Base-by-base conservation (phyloP, 768 basidiomycete genomes). In the Lactarius hengduanensis region DNA sequence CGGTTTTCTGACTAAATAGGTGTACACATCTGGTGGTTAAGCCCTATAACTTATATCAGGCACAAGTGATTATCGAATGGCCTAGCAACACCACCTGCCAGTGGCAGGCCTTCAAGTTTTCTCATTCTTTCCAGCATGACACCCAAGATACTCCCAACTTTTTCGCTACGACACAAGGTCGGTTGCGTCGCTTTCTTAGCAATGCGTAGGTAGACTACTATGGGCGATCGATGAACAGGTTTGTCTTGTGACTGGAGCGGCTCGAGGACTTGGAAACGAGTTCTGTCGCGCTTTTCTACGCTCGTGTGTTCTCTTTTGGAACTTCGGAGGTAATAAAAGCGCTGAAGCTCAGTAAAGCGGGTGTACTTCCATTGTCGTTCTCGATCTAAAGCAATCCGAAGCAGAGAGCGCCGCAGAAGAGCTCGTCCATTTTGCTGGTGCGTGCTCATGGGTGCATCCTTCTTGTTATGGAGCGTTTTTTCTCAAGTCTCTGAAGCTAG, bases 201-300 rank as follows among this genome's bases (percentile, higher is more conserved):
- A 62, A 56, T 2, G 64, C 13, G 20, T 47, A 9, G 60, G 38
- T 38, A 57, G 54, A 22, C 15, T 7, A 16, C 15, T 7, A 16
- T 55, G 32, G 38, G 45, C 62, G 32, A 10, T 50, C 28, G 32
- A 32, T 41, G 22, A 53, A 28, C 67, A 96, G 88, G 94, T 94
- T 62, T 93, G 92, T 78, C 79, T 96, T 71, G 88, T 98, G 59
- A 98, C 96, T 45, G 96, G 96, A 56, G 96, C 89, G 62, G 96
- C 95, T 15, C 83, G 91, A 72, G 96, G 96, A 8, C 80, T 98
- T 56, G 96, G 96, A 8, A 83, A 90, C 70, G 89, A 94, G 76
- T 94, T 98, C 75, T 95, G 94, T 75, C 84, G 88, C 56, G 94
- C 94, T 15, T 95, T 98, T 76, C 73, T 95, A 70, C 87, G 91